phyloP scores from a whole-genome alignment of 495 filamentous ascomycete species.

The Parachaetomium inaequale region DNA sequence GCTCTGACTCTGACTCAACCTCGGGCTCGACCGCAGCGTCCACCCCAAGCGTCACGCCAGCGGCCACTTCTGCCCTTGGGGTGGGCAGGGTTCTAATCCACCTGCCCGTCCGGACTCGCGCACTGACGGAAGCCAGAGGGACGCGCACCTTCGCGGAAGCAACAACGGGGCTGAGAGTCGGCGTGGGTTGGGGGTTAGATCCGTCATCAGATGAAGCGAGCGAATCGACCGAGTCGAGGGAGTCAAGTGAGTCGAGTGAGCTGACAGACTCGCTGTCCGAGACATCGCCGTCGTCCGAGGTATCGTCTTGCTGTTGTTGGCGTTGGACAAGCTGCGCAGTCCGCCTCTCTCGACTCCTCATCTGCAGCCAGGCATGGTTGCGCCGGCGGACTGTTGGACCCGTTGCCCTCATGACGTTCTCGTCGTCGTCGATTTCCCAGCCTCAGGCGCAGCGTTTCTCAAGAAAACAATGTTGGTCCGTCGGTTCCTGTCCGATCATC shows the following conservation, averaged over 20 bases:
- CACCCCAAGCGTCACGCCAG: slow-evolving; percentile 3
- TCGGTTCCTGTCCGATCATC: slow-evolving; percentile 19
- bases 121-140: not conserved
- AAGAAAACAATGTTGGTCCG: not conserved
- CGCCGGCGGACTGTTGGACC: slow-evolving; percentile 19
- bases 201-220: slow-evolving; percentile 3
- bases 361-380: slow-evolving; percentile 23
- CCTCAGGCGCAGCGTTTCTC: not conserved
- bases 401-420: slow-evolving; percentile 19
- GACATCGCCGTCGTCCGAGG: slow-evolving; percentile 1
- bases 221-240: slow-evolving; percentile 2
- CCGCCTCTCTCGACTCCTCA: slow-evolving; percentile 15
- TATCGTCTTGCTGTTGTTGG: slow-evolving; percentile 10
- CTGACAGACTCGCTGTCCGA: not conserved
- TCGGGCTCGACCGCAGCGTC: not conserved
- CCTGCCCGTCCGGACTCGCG: not conserved
- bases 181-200: not conserved
- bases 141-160: not conserved
- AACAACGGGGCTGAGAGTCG: not conserved
- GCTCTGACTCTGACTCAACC: too few relatives aligned
- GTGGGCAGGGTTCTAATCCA: not conserved
- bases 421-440: not conserved
- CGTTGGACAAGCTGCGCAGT: slow-evolving; percentile 7
- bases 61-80: not conserved
- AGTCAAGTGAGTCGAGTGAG: not conserved